Percentiles rank a stretch among this genome's conserved stretches.
Evolutionary conservation across 2,329 filamentous ascomycete genomes (phyloP).

Genomic region (Colletotrichum sp.): DNA sequence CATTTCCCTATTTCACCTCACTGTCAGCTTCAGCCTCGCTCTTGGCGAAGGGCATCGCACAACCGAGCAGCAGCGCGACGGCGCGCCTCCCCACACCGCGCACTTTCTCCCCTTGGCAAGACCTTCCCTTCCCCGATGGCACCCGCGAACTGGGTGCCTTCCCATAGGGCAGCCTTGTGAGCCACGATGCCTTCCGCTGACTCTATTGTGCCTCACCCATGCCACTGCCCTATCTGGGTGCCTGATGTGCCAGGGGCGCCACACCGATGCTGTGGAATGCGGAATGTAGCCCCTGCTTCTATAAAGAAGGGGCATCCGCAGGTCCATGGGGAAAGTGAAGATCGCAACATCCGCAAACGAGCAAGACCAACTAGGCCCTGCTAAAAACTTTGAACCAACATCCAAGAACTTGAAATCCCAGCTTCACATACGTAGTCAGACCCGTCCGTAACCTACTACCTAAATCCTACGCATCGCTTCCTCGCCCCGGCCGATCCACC

Average conservation of each 20-base stretch:
- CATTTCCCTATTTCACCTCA: not conserved
- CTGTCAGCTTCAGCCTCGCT: constrained; percentile 1
- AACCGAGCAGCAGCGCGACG: not conserved
- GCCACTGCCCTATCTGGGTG: not conserved
- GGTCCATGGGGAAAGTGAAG: not conserved
- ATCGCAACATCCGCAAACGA: not conserved
- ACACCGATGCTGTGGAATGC: not conserved
- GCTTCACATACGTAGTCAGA: not conserved
- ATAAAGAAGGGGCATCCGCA: constrained; percentile 13
- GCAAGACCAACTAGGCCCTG: not conserved
- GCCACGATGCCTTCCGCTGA: not conserved
- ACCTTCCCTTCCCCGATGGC: not conserved
- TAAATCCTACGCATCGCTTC: not conserved
- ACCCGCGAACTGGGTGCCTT: not conserved
- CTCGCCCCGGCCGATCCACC: not conserved
- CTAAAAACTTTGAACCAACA: not conserved
- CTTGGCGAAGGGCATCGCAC: not conserved
- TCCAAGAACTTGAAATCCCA: not conserved
- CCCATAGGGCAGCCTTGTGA: constrained; percentile 8
- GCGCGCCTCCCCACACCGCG: not conserved
- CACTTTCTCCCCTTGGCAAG: not conserved
- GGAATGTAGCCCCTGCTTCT: not conserved
- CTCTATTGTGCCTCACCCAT: not conserved
- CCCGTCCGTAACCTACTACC: not conserved
- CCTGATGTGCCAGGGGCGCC: not conserved